These are phyloP conservation scores for Austroboletus novae-zelandiae DNA, from an alignment of 1,284 basidiomycete genomes.

Conservation along the genomic window DNA sequence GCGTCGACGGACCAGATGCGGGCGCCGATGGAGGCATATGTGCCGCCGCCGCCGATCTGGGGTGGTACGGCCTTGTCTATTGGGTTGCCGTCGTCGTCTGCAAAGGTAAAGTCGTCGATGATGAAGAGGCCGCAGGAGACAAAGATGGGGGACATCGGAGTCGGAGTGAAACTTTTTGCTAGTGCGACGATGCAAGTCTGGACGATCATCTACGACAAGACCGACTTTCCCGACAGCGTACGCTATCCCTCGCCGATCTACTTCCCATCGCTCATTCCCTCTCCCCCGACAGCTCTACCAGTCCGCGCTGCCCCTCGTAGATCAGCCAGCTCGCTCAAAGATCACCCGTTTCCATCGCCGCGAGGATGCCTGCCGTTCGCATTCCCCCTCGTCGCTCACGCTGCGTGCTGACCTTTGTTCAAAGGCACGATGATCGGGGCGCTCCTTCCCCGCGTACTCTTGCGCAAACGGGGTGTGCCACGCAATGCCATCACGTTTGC, in stretches of 20 bases:
- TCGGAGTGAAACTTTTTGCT: constrained; percentile 12
- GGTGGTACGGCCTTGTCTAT: constrained; percentile 42
- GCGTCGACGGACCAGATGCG: constrained; percentile 65
- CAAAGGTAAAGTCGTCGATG: constrained; percentile 75
- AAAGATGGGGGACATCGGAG: constrained; percentile 37
- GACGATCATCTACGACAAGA: constrained; percentile 51
- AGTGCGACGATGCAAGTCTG: constrained; percentile 50
- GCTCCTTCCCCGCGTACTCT: constrained; percentile 60
- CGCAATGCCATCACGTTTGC: constrained; percentile 49
- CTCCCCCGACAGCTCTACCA: constrained; percentile 49
- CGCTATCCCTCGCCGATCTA: constrained; percentile 17
- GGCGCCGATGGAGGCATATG: constrained; percentile 74
- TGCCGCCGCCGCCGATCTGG: constrained; percentile 90
- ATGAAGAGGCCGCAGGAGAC: constrained; percentile 87
- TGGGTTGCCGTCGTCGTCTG: constrained; percentile 51
- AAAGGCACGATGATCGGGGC: constrained; percentile 72
- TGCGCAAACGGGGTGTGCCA: constrained; percentile 53
- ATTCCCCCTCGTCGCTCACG: neutral
- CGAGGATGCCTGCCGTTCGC: constrained; percentile 67
- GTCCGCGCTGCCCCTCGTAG: constrained; percentile 52
- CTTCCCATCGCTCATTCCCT: neutral
- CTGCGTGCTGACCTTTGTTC: constrained; percentile 1
- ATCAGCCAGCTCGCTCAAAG: constrained; percentile 49
- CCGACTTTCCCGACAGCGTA: constrained; percentile 54
- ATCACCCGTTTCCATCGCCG: constrained; percentile 65